Percentiles rank a stretch among this genome's conserved stretches.
Evolutionary conservation across 2,329 filamentous ascomycete species (phyloP).

Genomic region (Colletotrichum musae): DNA sequence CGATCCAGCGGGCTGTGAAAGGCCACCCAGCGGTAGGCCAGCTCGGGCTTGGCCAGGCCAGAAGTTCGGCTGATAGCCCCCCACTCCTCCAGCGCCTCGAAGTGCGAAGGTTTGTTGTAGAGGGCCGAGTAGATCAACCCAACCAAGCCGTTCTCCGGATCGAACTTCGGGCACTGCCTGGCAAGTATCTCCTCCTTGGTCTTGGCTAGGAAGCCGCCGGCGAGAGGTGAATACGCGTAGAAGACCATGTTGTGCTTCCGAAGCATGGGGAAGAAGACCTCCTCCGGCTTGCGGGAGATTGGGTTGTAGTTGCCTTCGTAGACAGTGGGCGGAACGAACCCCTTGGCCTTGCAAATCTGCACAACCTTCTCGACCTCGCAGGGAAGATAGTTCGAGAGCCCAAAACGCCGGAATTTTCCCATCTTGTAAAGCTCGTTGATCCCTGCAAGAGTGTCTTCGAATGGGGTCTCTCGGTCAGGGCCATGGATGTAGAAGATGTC

Average conservation of each 20-base stretch:
- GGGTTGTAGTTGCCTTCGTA: slow-evolving; percentile 66
- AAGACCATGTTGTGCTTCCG: slow-evolving; percentile 59
- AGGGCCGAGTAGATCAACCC: slow-evolving; percentile 46
- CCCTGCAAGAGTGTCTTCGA: slow-evolving; percentile 57
- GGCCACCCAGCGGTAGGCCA: slow-evolving; percentile 57
- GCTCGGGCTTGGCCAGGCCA: slow-evolving; percentile 55
- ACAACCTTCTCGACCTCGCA: slow-evolving; percentile 60
- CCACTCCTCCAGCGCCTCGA: slow-evolving; percentile 46
- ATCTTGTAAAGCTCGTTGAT: slow-evolving; percentile 57
- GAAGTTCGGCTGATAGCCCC: slow-evolving; percentile 48
- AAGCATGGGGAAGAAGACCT: slow-evolving; percentile 58
- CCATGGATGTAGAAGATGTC: slow-evolving; percentile 60
- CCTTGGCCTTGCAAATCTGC: slow-evolving; percentile 57
- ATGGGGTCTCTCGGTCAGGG: slow-evolving; percentile 59
- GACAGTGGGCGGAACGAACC: slow-evolving; percentile 58
- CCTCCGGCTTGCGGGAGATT: slow-evolving; percentile 58
- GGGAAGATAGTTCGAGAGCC: slow-evolving; percentile 61
- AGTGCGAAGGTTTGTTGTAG: slow-evolving; percentile 49
- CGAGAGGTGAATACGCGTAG: slow-evolving; percentile 58
- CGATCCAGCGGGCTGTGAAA: slow-evolving; percentile 52
- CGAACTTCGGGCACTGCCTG: slow-evolving; percentile 16
- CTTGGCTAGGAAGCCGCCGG: slow-evolving; percentile 43
- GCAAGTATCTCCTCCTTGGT: slow-evolving; percentile 43
- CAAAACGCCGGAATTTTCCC: slow-evolving; percentile 61
- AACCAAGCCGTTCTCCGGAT: neutral